Percentiles rank a stretch among this genome's conserved stretches.
These are phyloP conservation scores for Leptomonas seymouri DNA, from an alignment of 208 protist genomes.

Conservation along the genomic window DNA sequence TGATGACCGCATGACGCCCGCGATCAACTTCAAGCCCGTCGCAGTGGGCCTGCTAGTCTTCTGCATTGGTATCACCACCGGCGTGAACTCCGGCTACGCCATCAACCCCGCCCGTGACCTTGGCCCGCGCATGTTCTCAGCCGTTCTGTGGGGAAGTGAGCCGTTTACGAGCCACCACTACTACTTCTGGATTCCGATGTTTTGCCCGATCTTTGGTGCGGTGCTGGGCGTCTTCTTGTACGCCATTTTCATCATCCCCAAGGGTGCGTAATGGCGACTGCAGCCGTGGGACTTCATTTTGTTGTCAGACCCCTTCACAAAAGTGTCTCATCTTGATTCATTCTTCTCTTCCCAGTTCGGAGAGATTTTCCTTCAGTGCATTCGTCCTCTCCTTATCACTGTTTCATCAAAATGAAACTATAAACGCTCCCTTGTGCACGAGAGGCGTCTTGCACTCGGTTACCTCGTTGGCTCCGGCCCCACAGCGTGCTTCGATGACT, in stretches of 20 bases:
- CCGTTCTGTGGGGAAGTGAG: constrained; percentile 39
- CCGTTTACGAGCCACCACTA: constrained; percentile 42
- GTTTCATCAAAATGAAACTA: background rate
- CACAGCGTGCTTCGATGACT: background rate
- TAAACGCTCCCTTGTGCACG: too few species aligned
- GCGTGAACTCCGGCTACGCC: constrained; percentile 46
- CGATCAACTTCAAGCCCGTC: constrained; percentile 44
- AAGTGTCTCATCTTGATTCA: background rate
- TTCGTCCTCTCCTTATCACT: background rate
- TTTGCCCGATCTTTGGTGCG: constrained; percentile 41
- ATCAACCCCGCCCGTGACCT: constrained; percentile 63
- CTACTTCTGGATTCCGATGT: constrained; percentile 55
- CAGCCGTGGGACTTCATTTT: background rate
- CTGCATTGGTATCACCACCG: constrained; percentile 42
- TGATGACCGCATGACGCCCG: constrained; percentile 44
- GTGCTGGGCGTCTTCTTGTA: constrained; percentile 46
- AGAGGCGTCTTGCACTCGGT: background rate
- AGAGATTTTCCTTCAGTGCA: background rate
- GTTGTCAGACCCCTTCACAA: background rate
- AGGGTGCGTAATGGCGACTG: background rate
- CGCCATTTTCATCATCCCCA: constrained; percentile 41
- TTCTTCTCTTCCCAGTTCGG: background rate
- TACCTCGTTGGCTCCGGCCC: background rate
- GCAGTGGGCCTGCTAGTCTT: constrained; percentile 49
- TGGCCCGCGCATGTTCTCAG: constrained; percentile 41